Evolutionary conservation across 371 early-diverging fungal species (phyloP).

Genomic region (Massospora cicadina): DNA sequence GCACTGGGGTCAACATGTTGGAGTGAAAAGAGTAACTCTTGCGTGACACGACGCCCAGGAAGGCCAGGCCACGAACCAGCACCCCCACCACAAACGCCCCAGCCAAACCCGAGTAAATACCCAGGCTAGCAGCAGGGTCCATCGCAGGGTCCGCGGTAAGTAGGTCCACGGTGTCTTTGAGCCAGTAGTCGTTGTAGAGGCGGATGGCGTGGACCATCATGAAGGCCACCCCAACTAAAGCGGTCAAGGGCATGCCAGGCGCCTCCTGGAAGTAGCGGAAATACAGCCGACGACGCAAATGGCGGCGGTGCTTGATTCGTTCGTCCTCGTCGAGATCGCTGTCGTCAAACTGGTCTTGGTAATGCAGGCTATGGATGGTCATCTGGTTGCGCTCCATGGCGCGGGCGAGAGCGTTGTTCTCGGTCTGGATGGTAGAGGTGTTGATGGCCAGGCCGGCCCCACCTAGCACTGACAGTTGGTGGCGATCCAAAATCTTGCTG

Average conservation of each 20-base stretch:
- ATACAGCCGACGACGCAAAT: conserved; percentile 15
- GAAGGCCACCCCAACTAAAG: conserved; percentile 20
- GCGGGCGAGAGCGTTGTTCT: conserved; percentile 26
- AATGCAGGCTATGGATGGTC: conserved; percentile 41
- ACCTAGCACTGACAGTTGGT: conserved; percentile 32
- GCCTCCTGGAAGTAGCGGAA: conserved; percentile 15
- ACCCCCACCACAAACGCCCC: conserved; percentile 13
- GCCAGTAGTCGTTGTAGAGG: conserved; percentile 15
- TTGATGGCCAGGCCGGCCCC: conserved; percentile 15
- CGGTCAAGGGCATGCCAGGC: conserved; percentile 22
- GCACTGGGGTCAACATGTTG: conserved; percentile 9
- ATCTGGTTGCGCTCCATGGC: conserved; percentile 47
- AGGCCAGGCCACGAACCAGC: conserved; percentile 5
- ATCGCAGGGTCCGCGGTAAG: neutral
- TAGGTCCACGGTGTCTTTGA: conserved; percentile 4
- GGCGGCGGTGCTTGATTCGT: conserved; percentile 3
- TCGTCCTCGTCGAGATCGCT: conserved; percentile 9
- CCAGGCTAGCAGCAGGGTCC: neutral
- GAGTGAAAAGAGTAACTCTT: conserved; percentile 1
- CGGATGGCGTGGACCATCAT: conserved; percentile 25
- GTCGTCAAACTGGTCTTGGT: conserved; percentile 9
- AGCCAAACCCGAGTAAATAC: neutral
- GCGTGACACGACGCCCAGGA: neutral
- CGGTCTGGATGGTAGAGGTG: conserved; percentile 8
- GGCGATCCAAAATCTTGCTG: conserved; percentile 13